phyloP scores from a whole-genome alignment of 2,329 filamentous ascomycete species.

The Colletotrichum musae region DNA sequence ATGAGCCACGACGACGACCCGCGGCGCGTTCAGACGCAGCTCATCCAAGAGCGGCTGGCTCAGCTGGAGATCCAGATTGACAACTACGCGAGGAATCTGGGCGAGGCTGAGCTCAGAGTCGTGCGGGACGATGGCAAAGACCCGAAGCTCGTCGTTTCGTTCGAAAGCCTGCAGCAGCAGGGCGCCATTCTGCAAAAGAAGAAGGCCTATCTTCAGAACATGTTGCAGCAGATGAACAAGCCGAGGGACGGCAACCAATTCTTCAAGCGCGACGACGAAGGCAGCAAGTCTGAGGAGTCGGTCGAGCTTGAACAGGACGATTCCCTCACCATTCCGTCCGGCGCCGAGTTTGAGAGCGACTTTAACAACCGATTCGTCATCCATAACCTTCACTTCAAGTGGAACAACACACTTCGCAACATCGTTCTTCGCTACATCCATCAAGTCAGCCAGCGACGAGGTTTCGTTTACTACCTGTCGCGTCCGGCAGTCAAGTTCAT shows the following conservation, averaged over 20 bases:
- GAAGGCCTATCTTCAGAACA: slow-evolving; percentile 70
- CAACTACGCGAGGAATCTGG: slow-evolving; percentile 79
- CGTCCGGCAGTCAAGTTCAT: slow-evolving; percentile 97
- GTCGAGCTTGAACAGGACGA: slow-evolving; percentile 67
- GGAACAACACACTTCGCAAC: slow-evolving; percentile 96
- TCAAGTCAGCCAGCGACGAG: slow-evolving; percentile 94
- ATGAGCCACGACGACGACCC: slow-evolving; percentile 95
- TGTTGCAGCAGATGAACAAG: slow-evolving; percentile 65
- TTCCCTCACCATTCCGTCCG: slow-evolving; percentile 76
- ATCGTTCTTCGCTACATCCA: slow-evolving; percentile 98
- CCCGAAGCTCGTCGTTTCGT: slow-evolving; percentile 67
- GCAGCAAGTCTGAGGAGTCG: slow-evolving; percentile 51
- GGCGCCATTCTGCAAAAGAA: slow-evolving; percentile 70
- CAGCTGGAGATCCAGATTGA: slow-evolving; percentile 85
- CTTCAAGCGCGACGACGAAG: slow-evolving; percentile 44
- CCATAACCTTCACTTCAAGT: slow-evolving; percentile 97
- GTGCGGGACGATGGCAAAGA: slow-evolving; percentile 67
- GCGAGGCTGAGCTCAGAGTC: slow-evolving; percentile 80
- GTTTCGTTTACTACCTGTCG: slow-evolving; percentile 98
- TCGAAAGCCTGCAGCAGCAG: slow-evolving; percentile 72
- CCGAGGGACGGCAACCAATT: slow-evolving; percentile 48
- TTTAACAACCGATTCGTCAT: slow-evolving; percentile 99
- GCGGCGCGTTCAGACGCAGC: slow-evolving; percentile 85
- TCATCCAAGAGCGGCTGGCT: slow-evolving; percentile 85
- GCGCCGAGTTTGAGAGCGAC: slow-evolving; percentile 89